Conservation (phyloP, 2,329 filamentous ascomycete genomes). For the Pezicula neosporulosa region DNA sequence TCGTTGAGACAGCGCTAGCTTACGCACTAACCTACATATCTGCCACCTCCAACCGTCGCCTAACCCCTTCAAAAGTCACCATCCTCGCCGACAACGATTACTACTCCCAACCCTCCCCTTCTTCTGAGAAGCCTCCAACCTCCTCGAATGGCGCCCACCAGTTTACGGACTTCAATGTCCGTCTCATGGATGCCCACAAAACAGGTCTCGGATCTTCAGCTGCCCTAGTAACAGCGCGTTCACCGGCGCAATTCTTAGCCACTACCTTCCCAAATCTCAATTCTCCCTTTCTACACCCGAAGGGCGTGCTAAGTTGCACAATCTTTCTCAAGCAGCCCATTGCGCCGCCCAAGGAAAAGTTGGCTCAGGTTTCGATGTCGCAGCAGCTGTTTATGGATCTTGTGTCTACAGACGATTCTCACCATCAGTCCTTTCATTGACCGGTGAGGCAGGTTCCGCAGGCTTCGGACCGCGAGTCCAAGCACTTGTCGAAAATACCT, state of each 20-base stretch:
- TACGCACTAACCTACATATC: slow-evolving; percentile 83
- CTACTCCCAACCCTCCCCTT: slow-evolving; percentile 68
- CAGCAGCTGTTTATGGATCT: slow-evolving; percentile 86
- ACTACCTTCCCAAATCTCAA: slow-evolving; percentile 59
- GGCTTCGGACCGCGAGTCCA: slow-evolving; percentile 66
- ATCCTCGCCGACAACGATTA: slow-evolving; percentile 96
- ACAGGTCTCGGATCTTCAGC: slow-evolving; percentile 94
- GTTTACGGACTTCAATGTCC: slow-evolving; percentile 76
- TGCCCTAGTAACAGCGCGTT: slow-evolving; percentile 87
- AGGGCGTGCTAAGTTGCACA: slow-evolving; percentile 70
- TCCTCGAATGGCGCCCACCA: slow-evolving; percentile 44
- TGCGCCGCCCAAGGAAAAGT: slow-evolving; percentile 97
- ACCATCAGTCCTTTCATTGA: slow-evolving; percentile 62
- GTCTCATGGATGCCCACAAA: slow-evolving; percentile 80
- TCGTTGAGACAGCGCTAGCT: slow-evolving; percentile 86
- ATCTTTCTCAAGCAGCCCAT: slow-evolving; percentile 89
- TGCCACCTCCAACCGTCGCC: slow-evolving; percentile 36
- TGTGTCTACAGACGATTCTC: slow-evolving; percentile 93
- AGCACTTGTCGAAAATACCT: slow-evolving; percentile 59
- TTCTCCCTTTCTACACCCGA: slow-evolving; percentile 55
- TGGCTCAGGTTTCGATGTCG: slow-evolving; percentile 93
- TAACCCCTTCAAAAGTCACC: slow-evolving; percentile 70
- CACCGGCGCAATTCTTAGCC: slow-evolving; percentile 70
- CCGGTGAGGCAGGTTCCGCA: slow-evolving; percentile 63
- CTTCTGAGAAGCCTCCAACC: slow-evolving; percentile 12